Evolutionary conservation across 2,329 filamentous ascomycete species (phyloP), one percentile per base, ranked within the genome.

Genomic region (Aspergillus bombycis): DNA sequence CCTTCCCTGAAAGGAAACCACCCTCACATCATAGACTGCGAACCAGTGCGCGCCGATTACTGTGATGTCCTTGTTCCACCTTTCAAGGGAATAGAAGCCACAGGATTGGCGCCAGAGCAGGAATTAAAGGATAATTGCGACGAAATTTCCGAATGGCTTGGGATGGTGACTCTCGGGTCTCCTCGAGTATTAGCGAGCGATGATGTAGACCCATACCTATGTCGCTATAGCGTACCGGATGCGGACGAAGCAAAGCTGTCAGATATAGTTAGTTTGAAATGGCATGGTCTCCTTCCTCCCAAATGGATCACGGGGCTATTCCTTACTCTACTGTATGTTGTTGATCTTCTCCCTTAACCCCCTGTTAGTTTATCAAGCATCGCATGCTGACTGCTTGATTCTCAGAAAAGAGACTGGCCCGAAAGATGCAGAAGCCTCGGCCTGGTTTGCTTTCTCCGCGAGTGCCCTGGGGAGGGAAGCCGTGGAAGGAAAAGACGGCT

Each of bases 141-240:
- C 7, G 80, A 84, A n/a, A 67, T 88, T 26, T 82, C 84, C 46
- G 86, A 90, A 76, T 92, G 88, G 88, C 77, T 91, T 23, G 87
- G 81, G 8, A 80, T 88, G 54, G 78, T 90, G 7, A 80, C 82
- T 19, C 72, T 83, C 16, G 67, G 70, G 12, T 82, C 81, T 16
- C 76, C 78, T 16, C 74, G 78, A 21, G 68, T 83, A 4, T 67
- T 67, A 41, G 70, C 67, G 19, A 67, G 73, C 45, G 79, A 82
- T 64, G 66, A 70, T 16, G 72, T 81, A 34, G 81, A 82, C 60
- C 75, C 80, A 10, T 83, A 78, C 64, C 70, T 83, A 28, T 78
- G 78, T 65, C 78, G 80, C 16, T 83, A 82, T 64, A 67, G 66
- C 26, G 74, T 80, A 6, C 78, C 79, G 12, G 70, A 74, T 9